Conservation (phyloP, 2,329 filamentous ascomycete species). For the Diaporthe aspalathi region DNA sequence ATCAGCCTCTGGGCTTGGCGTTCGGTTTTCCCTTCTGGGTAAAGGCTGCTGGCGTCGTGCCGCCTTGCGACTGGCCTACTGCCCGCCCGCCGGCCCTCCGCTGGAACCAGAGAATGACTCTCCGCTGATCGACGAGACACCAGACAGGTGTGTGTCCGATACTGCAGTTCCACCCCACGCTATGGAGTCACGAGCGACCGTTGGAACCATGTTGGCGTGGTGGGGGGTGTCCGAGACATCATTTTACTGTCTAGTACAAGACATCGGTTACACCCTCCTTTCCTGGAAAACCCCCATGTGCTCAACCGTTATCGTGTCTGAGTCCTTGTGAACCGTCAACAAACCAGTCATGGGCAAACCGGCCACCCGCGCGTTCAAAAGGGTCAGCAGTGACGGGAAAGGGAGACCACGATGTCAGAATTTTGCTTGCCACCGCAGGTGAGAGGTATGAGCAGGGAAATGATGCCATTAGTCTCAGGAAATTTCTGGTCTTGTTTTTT, state of each 20-base stretch:
- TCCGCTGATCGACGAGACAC: slow-evolving; percentile 24
- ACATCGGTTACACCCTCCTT: slow-evolving; percentile 24
- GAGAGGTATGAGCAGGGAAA: background rate
- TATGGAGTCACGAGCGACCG: slow-evolving; percentile 21
- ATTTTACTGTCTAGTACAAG: slow-evolving; percentile 13
- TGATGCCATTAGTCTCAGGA: background rate
- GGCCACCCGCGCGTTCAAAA: slow-evolving; percentile 7
- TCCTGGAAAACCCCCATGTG: slow-evolving; percentile 23
- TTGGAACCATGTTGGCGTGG: slow-evolving; percentile 18
- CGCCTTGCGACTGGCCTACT: slow-evolving; percentile 10
- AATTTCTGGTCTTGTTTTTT: background rate
- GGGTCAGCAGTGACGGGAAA: background rate
- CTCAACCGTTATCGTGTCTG: slow-evolving; percentile 31
- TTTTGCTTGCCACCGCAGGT: slow-evolving; percentile 15
- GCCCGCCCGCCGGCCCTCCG: background rate
- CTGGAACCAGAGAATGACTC: slow-evolving; percentile 28
- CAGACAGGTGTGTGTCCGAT: background rate
- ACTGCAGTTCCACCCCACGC: slow-evolving; percentile 23
- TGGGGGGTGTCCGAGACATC: slow-evolving; percentile 21
- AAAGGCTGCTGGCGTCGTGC: slow-evolving; percentile 6
- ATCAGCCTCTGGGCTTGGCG: slow-evolving; percentile 16
- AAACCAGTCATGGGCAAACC: background rate
- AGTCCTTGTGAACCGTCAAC: slow-evolving; percentile 5
- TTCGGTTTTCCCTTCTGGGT: slow-evolving; percentile 18
- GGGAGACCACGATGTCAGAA: background rate